phyloP scores from a whole-genome alignment of 208 protist genomes.

The Trypanosoma congolense region DNA sequence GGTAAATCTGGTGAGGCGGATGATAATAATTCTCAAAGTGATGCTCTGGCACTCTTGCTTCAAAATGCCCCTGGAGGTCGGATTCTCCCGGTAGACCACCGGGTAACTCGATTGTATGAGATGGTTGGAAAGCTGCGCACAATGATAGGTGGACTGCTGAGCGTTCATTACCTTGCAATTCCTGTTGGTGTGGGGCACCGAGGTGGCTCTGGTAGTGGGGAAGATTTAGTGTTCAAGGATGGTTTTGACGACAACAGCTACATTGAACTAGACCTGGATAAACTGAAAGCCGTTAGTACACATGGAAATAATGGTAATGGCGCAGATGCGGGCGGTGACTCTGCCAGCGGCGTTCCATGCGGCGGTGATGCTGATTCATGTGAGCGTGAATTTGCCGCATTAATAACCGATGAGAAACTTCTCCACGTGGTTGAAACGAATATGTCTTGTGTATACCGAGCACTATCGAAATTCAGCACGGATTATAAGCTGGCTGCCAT shows the following conservation, averaged over 20 bases:
- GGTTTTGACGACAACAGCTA: conserved; percentile 34
- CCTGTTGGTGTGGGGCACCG: conserved; percentile 28
- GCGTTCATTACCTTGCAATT: conserved; percentile 76
- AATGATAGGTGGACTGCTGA: conserved; percentile 53
- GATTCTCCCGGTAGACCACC: conserved; percentile 61
- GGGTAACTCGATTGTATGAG: conserved; percentile 67
- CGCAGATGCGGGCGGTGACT: background rate
- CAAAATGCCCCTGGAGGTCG: conserved; percentile 21
- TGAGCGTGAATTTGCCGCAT: background rate
- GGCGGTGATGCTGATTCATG: background rate
- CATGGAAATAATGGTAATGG: background rate
- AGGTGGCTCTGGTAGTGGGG: conserved; percentile 29
- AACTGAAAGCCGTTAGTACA: conserved; percentile 14
- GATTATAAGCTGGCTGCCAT: conserved; percentile 82
- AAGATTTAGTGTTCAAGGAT: conserved; percentile 61
- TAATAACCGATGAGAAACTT: conserved; percentile 38
- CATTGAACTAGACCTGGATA: conserved; percentile 64
- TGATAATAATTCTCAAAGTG: conserved; percentile 12
- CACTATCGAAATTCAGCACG: conserved; percentile 62
- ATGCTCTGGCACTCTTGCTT: conserved; percentile 28
- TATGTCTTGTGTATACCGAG: conserved; percentile 47
- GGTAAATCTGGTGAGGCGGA: conserved; percentile 2
- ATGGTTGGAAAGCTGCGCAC: conserved; percentile 54
- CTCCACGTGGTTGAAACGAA: conserved; percentile 60
- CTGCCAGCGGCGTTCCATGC: background rate